phyloP scores from a whole-genome alignment of 768 basidiomycete species.

The Tulasnella sp. region DNA sequence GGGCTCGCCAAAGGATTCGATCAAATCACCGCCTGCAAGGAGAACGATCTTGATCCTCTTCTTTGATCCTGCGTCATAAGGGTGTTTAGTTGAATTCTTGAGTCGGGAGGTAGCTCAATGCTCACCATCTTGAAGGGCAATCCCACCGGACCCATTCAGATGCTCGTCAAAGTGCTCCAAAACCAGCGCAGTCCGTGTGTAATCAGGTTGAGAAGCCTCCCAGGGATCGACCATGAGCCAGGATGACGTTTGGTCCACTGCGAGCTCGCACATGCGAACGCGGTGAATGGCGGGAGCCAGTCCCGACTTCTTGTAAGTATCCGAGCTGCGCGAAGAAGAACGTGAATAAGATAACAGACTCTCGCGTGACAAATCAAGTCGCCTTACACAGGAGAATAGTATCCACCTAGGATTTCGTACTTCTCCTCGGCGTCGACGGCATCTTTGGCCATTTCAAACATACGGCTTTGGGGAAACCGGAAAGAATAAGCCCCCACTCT shows the following conservation, averaged over 20 bases:
- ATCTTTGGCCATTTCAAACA: slow-evolving; percentile 99
- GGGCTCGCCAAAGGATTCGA: slow-evolving; percentile 95
- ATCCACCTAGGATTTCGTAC: slow-evolving; percentile 90
- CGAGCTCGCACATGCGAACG: slow-evolving; percentile 79
- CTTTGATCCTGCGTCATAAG: slow-evolving; percentile 39
- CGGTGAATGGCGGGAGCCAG: slow-evolving; percentile 65
- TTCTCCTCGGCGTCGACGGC: slow-evolving; percentile 84
- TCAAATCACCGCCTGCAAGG: slow-evolving; percentile 94
- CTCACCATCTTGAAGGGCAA: slow-evolving; percentile 47
- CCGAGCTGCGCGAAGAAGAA: slow-evolving; percentile 22
- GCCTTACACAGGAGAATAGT: slow-evolving; percentile 82
- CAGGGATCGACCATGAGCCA: slow-evolving; percentile 98
- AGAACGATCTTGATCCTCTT: slow-evolving; percentile 79
- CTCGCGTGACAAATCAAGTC: not conserved
- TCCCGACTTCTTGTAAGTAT: slow-evolving; percentile 94
- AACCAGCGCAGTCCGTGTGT: slow-evolving; percentile 93
- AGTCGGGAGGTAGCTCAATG: not conserved
- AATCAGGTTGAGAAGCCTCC: slow-evolving; percentile 84
- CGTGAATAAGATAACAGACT: not conserved
- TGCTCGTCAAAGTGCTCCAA: slow-evolving; percentile 95
- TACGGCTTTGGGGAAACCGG: slow-evolving; percentile 35
- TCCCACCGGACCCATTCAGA: slow-evolving; percentile 81
- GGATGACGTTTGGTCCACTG: slow-evolving; percentile 76
- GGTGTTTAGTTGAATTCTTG: not conserved
- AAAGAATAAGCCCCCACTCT: slow-evolving; percentile 33